Percentiles rank a stretch among this genome's conserved stretches.
These are phyloP conservation scores for Metschnikowia sp. DNA, from an alignment of 805 yeast species.

Conservation along the genomic window DNA sequence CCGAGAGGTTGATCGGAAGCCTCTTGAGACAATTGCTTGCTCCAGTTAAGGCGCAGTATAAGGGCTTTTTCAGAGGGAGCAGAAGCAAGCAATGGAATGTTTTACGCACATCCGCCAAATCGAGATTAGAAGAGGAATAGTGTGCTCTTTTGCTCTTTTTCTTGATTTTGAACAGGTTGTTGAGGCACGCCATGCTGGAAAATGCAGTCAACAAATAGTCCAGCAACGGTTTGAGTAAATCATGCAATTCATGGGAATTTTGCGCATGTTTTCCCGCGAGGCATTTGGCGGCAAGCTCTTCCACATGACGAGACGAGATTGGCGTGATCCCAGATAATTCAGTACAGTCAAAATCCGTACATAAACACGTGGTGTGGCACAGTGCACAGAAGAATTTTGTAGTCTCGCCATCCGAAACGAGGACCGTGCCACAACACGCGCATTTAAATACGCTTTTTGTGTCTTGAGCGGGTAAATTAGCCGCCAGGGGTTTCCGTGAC, in stretches of 20 bases:
- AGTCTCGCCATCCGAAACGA: constrained; percentile 25
- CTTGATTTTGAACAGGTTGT: constrained; percentile 49
- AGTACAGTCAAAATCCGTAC: constrained; percentile 14
- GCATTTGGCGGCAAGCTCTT: constrained; percentile 33
- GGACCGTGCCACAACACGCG: constrained; percentile 36
- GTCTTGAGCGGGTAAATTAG: constrained; percentile 5
- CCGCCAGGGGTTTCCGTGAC: constrained; percentile 11
- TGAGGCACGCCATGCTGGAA: constrained; percentile 44
- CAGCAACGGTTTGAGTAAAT: constrained; percentile 49
- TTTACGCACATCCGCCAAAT: constrained; percentile 44
- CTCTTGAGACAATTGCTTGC: constrained; percentile 51
- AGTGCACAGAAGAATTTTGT: constrained; percentile 56
- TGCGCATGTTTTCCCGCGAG: constrained; percentile 16
- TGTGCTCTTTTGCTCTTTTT: constrained; percentile 25
- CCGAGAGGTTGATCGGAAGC: constrained; percentile 32
- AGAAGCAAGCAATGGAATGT: constrained; percentile 45
- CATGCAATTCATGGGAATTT: constrained; percentile 24
- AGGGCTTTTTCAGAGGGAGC: constrained; percentile 61
- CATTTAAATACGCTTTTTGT: constrained; percentile 25
- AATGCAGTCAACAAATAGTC: constrained; percentile 46
- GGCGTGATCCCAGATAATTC: constrained; percentile 1
- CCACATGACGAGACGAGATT: constrained; percentile 30
- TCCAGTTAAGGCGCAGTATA: constrained; percentile 51
- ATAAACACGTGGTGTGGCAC: constrained; percentile 50
- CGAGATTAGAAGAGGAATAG: constrained; percentile 47